Base-by-base conservation (phyloP, 768 basidiomycete genomes). In the Tricholoma flavovirens region DNA sequence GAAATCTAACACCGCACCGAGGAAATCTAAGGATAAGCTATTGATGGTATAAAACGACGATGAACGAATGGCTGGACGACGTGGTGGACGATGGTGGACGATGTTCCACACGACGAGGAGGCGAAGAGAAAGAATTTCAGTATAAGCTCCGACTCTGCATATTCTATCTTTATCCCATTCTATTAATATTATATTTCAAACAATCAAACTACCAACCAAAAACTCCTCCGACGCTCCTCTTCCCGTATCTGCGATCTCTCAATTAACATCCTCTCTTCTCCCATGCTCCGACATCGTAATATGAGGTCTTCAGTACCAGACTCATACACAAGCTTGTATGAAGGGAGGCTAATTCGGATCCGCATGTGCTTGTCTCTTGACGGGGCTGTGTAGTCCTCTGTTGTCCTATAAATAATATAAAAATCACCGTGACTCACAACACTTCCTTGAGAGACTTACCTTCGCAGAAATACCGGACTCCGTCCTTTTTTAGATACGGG, bases 321-420 rank as follows among this genome's bases (percentile, higher is more conserved):
- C 65, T 86, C 87, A 64, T 87, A 88, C 68, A 85, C 69, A 26
- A 92, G 63, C 69, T 83, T 87, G 77, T 90, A 91, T 58, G 77
- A 77, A 40, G 82, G 78, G 56, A 75, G 61, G 49, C 77, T 73
- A 29, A 92, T 77, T 54, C 83, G 81, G 55, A 90, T 77, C 60
- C 67, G 71, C 68, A 76, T 75, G 50, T 71, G 62, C 52, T 69
- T 72, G 45, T 72, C 73, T 40, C 69, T 64, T 24, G 65, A 62
- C 57, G 68, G 64, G 66, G 73, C 75, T 67, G 79, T 73, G 64
- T 69, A 71, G 40, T 76, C 75, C 57, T 73, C 75, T 63, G 81
- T 56, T 59, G 75, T 73, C 69, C 82, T 88, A 81, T 67, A 75
- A 77, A 78, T 83, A 77, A 78, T 83, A 79, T 55, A 52, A 40